Base-by-base conservation (phyloP, 2,329 filamentous ascomycete genomes). In the Didymella keratinophila region DNA sequence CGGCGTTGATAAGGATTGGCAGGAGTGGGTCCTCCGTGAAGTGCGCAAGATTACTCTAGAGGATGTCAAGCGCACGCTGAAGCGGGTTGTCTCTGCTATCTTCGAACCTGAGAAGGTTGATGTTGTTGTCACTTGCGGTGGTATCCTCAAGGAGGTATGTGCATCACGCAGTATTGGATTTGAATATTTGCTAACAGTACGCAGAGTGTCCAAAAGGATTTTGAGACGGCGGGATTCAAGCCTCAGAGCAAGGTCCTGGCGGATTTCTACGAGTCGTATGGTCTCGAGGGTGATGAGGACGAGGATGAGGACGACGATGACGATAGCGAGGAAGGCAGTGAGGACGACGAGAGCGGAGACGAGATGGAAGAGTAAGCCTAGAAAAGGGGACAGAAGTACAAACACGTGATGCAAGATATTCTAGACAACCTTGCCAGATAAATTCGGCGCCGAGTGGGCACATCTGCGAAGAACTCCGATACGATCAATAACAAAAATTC, bases 211-310 rank as follows among this genome's bases (percentile, higher is more conserved):
- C 86, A 89, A 69, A 88, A 88, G 65, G 88, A 89, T 2, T 91
- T 98, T 69, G 84, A 87, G 65, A 81, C 80, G 1, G 88, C 87
- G 56, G 93, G 93, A 0, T 99, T 96, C 81, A 89, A 88, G 74
- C 89, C 90, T 0, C 85, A 91, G 71, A 84, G 91, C 37, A 88
- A 89, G 71, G 83, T 89, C 27, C 82, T 98, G 48, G 87, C 88
- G 41, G 85, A 90, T 69, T 98, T 96, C 76, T 87, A 96, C 75
- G 92, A 97, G 63, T 91, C 93, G 70, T 98, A 98, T 73, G 94
- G 94, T 0, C 79, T 97, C 45, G 84, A 90, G 74, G 83, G 83
- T 2, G 82, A 81, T 2, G 87, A 83, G 0, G 85, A 85, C 0
- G 37, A 41, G 11, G 37, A 41, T 23, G 37, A 41, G 10, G 84